A percentile compares a stretch with the other conserved stretches of the same genome.
Evolutionary conservation across 2,329 filamentous ascomycete genomes (phyloP).

Genomic region (Aspergillus ochraceoroseus): DNA sequence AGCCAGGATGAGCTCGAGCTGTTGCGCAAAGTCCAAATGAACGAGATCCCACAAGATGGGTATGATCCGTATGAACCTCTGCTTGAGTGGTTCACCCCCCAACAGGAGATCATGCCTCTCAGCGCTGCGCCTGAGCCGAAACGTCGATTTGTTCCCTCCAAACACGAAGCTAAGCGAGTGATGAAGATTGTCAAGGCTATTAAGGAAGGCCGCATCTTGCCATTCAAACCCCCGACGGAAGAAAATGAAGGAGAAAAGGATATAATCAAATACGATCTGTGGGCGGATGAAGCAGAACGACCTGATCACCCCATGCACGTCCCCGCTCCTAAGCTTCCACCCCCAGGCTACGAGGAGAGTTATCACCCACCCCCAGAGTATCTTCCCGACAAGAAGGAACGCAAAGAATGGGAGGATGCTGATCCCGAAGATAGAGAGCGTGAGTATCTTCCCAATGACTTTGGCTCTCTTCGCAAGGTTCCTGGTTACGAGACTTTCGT

Average conservation of each 20-base stretch:
- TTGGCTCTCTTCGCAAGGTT: slow-evolving; percentile 80
- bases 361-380: slow-evolving; percentile 97
- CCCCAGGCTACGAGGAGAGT: slow-evolving; percentile 89
- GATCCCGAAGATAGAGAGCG: slow-evolving; percentile 89
- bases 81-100: slow-evolving; percentile 88
- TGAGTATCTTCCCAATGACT: slow-evolving; percentile 78
- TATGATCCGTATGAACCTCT: slow-evolving; percentile 93
- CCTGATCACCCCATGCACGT: slow-evolving; percentile 90
- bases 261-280: slow-evolving; percentile 76
- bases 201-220: slow-evolving; percentile 85
- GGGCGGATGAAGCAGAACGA: slow-evolving; percentile 83
- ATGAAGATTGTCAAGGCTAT: slow-evolving; percentile 98
- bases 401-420: slow-evolving; percentile 72
- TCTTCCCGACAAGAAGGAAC: slow-evolving; percentile 78
- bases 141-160: slow-evolving; percentile 89
- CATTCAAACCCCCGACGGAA: slow-evolving; percentile 73
- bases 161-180: slow-evolving; percentile 91
- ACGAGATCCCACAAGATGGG: slow-evolving; percentile 78
- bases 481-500: slow-evolving; percentile 86
- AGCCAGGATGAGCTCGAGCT: slow-evolving; percentile 85
- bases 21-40: slow-evolving; percentile 79
- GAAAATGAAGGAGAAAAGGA: slow-evolving; percentile 68
- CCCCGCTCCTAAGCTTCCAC: slow-evolving; percentile 85
- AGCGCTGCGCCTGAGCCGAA: slow-evolving; percentile 95
- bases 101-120: slow-evolving; percentile 88